Evolutionary conservation across 2,329 filamentous ascomycete species (phyloP), one percentile per base, ranked within the genome.

Genomic region (Onygenales sp.): DNA sequence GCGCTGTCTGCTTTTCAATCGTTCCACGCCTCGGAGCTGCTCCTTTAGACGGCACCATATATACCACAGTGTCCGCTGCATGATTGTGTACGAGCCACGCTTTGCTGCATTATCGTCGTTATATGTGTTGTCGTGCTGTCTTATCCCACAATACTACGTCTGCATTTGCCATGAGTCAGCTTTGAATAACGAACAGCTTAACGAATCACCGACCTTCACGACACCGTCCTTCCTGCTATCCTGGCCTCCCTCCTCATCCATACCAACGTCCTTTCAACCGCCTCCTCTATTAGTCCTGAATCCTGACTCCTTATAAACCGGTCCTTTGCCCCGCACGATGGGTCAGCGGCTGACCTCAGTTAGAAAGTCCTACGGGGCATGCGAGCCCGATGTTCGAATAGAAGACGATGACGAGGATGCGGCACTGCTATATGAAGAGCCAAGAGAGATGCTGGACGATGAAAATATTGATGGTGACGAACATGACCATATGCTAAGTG

Each of bases 361-460:
- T 13, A 52, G 44, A 44, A 38, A 51, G 11, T 56, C 56, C 11
- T 59, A 59, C 51, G 58, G 58, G 8, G 52, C 54, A 41, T 58
- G 53, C 32, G 56, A 59, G n/a, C 43, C 56, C n/a, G 51, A 53
- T 11, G 47, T 54, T 38, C 46, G 53, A 45, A 53, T 53, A 46
- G 36, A 51, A 10, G 51, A 43, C 33, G 45, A 46, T 8, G 52
- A 53, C 8, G 58, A 60, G 44, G 55, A 41, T 36, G 55, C 53
- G 48, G 44, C 50, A n/a, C 53, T 58, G 32, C 39, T 58, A n/a
- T 51, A 55, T 21, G 51, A 38, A 11, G 54, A 55, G 17, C 54
- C 54, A 9, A 54, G 50, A 11, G 54, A 54, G 10, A 13, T 39
- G 8, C 43, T 41, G 14, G 42, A 58, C 17, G 46, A 36, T 7